Evolutionary conservation across 1,284 basidiomycete species (phyloP), one percentile per base, ranked within the genome.

Genomic region (Xanthoconium separans): DNA sequence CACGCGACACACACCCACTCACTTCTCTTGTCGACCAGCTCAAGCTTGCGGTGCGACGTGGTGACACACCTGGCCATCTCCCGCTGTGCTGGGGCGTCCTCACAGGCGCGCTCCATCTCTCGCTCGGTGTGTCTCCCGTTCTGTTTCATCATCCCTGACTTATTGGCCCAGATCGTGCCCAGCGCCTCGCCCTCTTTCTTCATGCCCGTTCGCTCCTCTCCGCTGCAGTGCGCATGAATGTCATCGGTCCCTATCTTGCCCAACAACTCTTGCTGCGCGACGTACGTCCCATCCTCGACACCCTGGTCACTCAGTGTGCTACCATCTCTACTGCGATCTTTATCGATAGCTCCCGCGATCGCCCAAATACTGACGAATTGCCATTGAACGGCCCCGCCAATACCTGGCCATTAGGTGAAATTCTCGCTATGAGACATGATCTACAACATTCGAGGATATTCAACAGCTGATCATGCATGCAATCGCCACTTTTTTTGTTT

Each of bases 321-420:
- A 52, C 73, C 30, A 63, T 85, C 49, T 76, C 77, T 16, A 81
- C 81, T 11, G 73, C 77, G 12, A 34, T 72, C 56, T 36, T 55
- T 33, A 29, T 51, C 44, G 37, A 48, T 33, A 8, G 24, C 31
- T 6, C 22, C 16, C 11, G 29, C 24, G 15, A 40, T 40, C 49
- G 53, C 36, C 56, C 68, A 18, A 58, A 61, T n/a, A 73, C 74
- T 56, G 73, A 78, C 51, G 74, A 76, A 45, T 63, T 65, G 2
- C 59, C 56, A 20, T 54, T 68, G 18, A 60, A 77, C 41, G 84
- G 84, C 2, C 94, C 94, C 6, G 88, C 89, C 24, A 94, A 87
- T 60, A 97, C 91, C 6, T 99, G 95, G 93, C 96, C 96, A 0
- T 71, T 99, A 15, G 95, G 95, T n/a, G 96, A 99, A 72, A 90